phyloP scores from a whole-genome alignment of 768 basidiomycete species.

The Termitomyces sp. region DNA sequence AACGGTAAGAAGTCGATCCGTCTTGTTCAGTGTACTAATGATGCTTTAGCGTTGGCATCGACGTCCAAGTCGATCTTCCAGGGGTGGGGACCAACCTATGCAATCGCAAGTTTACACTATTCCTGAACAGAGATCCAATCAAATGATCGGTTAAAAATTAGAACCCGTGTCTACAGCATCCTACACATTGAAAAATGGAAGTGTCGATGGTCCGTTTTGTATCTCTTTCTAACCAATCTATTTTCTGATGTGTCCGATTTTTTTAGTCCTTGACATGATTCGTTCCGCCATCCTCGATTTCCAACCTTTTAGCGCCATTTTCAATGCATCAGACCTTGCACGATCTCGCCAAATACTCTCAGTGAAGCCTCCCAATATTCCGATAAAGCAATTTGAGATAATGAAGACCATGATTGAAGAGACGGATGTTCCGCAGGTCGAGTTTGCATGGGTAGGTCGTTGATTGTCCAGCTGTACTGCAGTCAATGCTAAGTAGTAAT shows the following conservation, averaged over 20 bases:
- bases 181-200: constrained; percentile 6
- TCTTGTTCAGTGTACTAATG: not conserved
- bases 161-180: constrained; percentile 10
- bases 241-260: not conserved
- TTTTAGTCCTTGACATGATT: not conserved
- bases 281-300: constrained; percentile 9
- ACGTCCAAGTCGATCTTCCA: constrained; percentile 5
- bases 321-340: constrained; percentile 2
- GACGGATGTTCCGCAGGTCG: constrained; percentile 8
- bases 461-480: not conserved
- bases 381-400: constrained; percentile 3
- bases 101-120: constrained; percentile 3
- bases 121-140: not conserved
- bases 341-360: constrained; percentile 5
- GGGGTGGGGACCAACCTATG: constrained; percentile 11
- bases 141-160: not conserved
- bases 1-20: not conserved
- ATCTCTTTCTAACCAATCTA: not conserved
- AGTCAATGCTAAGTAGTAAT: not conserved
- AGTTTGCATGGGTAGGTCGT: constrained; percentile 11
- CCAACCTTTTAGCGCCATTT: constrained; percentile 3
- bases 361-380: not conserved
- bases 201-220: constrained; percentile 4
- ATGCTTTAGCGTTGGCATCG: not conserved
- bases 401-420: constrained; percentile 5